Evolutionary conservation across 306 rosid genomes (phyloP).

Genomic region (Carpinus viminea): DNA sequence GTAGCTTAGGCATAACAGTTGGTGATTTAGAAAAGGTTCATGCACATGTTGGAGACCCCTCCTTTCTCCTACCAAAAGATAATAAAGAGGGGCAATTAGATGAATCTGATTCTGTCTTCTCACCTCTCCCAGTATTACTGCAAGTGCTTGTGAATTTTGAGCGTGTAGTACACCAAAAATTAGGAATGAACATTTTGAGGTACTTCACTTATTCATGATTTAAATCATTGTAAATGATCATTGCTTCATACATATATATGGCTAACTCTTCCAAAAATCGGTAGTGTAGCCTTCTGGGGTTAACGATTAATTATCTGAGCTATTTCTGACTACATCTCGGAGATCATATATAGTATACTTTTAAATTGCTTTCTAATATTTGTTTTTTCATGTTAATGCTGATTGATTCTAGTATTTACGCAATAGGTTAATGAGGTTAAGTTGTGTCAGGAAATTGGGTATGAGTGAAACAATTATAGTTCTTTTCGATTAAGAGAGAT

Average conservation of each 20-base stretch:
- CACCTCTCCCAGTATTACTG: slow-evolving; percentile 37
- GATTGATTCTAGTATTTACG: no score
- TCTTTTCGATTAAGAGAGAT: no score
- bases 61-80: background rate
- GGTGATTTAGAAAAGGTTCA: slow-evolving; percentile 19
- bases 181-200: slow-evolving; percentile 50
- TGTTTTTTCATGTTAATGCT: background rate
- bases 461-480: no score
- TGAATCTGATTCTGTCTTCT: slow-evolving; percentile 23
- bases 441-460: no score
- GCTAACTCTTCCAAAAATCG: background rate
- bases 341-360: background rate
- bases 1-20: slow-evolving; percentile 35
- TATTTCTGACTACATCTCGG: background rate
- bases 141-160: slow-evolving; percentile 49
- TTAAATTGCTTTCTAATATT: background rate
- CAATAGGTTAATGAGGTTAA: no score
- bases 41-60: slow-evolving; percentile 3
- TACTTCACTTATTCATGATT: slow-evolving; percentile 25
- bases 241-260: no score
- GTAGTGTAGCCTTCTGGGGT: background rate
- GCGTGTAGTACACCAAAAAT: slow-evolving; percentile 37
- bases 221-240: background rate
- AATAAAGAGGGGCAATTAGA: slow-evolving; percentile 23
- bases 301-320: background rate